Conservation (phyloP, 345 rosid genomes). For the Dovyalis caffra region DNA sequence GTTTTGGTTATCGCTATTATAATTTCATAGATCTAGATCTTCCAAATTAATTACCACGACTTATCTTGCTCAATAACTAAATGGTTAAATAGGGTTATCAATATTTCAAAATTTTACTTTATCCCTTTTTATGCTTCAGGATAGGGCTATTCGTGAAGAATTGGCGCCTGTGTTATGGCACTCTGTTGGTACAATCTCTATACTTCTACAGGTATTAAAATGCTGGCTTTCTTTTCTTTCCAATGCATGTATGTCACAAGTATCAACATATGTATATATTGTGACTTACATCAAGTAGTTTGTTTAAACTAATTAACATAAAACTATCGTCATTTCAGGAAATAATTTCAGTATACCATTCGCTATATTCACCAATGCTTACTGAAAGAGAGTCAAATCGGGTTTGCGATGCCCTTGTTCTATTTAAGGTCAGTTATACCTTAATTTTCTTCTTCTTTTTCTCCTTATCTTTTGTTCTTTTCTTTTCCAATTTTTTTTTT, state of each 20-base stretch:
- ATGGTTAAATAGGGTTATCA: not conserved
- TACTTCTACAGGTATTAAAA: conserved; percentile 42
- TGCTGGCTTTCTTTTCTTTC: not conserved
- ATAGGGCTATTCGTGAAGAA: conserved; percentile 27
- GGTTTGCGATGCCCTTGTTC: conserved; percentile 50
- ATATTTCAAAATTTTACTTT: not conserved
- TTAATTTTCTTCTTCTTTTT: not conserved
- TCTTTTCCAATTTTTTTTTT: too few relatives aligned
- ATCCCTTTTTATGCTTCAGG: conserved; percentile 25
- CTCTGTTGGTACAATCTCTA: conserved; percentile 39
- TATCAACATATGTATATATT: too few relatives aligned
- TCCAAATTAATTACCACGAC: not conserved
- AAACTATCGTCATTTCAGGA: conserved; percentile 37
- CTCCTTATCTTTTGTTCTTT: too few relatives aligned
- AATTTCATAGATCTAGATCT: not conserved
- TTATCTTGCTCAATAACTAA: not conserved
- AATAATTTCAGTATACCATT: conserved; percentile 36
- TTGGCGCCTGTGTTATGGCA: conserved; percentile 56
- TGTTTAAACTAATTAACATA: not conserved
- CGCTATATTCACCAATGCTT: conserved; percentile 28
- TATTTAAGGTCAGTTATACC: conserved; percentile 50
- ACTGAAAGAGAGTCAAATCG: conserved; percentile 23
- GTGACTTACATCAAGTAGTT: not conserved
- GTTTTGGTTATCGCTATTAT: too few relatives aligned
- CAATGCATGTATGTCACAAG: not conserved